These are phyloP conservation scores for Calonectria fujianensis DNA, from an alignment of 2,329 filamentous ascomycete species.

Conservation along the genomic window DNA sequence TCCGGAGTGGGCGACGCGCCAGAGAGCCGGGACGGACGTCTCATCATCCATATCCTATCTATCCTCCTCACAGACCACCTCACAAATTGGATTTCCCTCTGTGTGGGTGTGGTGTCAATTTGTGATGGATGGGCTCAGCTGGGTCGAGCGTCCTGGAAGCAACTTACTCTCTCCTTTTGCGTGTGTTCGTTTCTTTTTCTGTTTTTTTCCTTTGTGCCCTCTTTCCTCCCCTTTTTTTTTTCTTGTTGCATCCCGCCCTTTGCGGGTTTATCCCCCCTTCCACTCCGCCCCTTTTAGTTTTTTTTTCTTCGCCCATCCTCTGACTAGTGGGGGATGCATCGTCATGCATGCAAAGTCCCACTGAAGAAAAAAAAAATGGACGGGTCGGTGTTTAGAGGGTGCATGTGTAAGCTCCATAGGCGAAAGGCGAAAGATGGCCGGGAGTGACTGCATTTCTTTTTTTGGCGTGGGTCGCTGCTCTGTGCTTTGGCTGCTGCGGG, in stretches of 20 bases:
- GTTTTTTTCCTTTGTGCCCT: slow-evolving; percentile 12
- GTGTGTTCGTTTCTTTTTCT: not conserved
- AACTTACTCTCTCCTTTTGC: not conserved
- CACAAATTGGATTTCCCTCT: not conserved
- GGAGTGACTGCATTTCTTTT: slow-evolving; percentile 1
- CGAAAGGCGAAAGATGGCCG: not conserved
- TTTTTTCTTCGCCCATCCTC: not conserved
- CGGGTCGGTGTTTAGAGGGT: not conserved
- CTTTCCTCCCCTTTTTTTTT: slow-evolving; percentile 18
- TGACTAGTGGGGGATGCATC: slow-evolving; percentile 22
- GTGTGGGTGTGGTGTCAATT: slow-evolving; percentile 20
- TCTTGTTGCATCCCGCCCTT: slow-evolving; percentile 1
- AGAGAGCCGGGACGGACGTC: slow-evolving; percentile 24
- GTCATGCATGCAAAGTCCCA: slow-evolving; percentile 21
- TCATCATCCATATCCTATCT: not conserved
- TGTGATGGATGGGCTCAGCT: not conserved
- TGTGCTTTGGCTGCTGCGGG: not conserved
- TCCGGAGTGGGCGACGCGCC: slow-evolving; percentile 2
- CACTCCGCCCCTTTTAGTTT: not conserved
- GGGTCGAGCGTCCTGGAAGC: not conserved
- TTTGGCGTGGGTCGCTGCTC: slow-evolving; percentile 4
- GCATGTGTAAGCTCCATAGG: slow-evolving; percentile 3
- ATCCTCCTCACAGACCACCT: slow-evolving; percentile 15
- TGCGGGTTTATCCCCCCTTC: slow-evolving; percentile 8
- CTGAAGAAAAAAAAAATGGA: not conserved